Evolutionary conservation across 441 rosid genomes (phyloP).

Genomic region (Bruguiera hainesii): DNA sequence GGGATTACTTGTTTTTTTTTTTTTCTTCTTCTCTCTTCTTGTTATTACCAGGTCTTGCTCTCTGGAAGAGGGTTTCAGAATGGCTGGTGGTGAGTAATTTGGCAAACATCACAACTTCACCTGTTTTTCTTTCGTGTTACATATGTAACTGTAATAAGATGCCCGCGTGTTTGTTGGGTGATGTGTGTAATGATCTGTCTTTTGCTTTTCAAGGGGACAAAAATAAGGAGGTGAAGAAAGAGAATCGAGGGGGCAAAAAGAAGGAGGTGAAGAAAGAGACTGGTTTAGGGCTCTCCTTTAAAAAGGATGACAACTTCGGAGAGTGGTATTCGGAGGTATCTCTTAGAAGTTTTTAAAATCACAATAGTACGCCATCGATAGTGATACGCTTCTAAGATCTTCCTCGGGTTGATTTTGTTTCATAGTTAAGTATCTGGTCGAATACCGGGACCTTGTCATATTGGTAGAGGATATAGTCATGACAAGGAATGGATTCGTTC

Average conservation of each 20-base stretch:
- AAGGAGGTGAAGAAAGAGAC: slow-evolving; percentile 82
- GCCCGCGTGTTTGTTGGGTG: neutral
- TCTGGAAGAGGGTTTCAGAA: neutral
- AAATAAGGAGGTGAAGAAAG: slow-evolving; percentile 17
- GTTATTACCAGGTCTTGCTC: neutral
- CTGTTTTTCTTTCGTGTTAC: no score
- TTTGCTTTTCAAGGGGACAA: slow-evolving; percentile 31
- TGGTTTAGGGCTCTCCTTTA: slow-evolving; percentile 55
- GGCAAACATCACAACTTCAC: no score
- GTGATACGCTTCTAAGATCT: no score
- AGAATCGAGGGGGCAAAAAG: slow-evolving; percentile 39
- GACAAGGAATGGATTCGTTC: no score
- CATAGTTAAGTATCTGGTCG: no score
- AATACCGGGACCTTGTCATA: no score
- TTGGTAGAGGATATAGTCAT: no score
- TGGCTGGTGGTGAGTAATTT: slow-evolving; percentile 24
- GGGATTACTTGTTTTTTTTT: neutral
- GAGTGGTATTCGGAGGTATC: slow-evolving; percentile 79
- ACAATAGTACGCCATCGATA: no score
- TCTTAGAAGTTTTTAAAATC: neutral
- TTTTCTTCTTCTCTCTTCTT: neutral
- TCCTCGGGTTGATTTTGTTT: no score
- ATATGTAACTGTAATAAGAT: no score
- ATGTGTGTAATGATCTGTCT: neutral
- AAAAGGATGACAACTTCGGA: slow-evolving; percentile 70